phyloP scores from a whole-genome alignment of 129 eudicot genomes.

The Helianthus annuus region DNA sequence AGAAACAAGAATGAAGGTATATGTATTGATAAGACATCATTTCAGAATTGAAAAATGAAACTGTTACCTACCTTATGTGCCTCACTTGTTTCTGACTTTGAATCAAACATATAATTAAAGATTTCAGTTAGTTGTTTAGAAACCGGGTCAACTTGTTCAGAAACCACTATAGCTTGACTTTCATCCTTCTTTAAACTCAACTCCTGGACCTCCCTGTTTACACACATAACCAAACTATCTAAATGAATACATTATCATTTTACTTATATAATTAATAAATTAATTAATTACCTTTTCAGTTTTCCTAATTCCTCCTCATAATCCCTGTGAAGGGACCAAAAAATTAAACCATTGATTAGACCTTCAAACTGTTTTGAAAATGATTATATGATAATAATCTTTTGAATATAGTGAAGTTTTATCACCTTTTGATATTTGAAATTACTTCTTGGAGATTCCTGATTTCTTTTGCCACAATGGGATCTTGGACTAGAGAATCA shows the following conservation, averaged over 20 bases:
- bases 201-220: slow-evolving; percentile 57
- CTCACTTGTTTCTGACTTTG: slow-evolving; percentile 31
- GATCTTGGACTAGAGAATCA: slow-evolving; percentile 75
- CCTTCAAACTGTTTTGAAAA: neutral
- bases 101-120: slow-evolving; percentile 32
- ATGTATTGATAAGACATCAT: slow-evolving; percentile 11
- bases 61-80: slow-evolving; percentile 38
- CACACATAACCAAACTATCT: slow-evolving; percentile 9
- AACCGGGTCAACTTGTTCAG: slow-evolving; percentile 26
- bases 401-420: neutral
- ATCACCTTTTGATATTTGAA: slow-evolving; percentile 53
- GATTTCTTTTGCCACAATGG: slow-evolving; percentile 68
- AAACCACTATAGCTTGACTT: slow-evolving; percentile 29
- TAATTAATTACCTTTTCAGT: slow-evolving; percentile 55
- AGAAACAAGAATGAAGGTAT: slow-evolving; percentile 13
- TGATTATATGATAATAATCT: neutral
- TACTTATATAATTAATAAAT: neutral
- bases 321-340: slow-evolving; percentile 20
- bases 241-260: neutral
- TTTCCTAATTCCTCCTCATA: slow-evolving; percentile 56
- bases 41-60: neutral
- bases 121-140: slow-evolving; percentile 29
- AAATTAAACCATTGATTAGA: neutral
- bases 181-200: slow-evolving; percentile 34
- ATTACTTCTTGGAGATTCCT: slow-evolving; percentile 54